Conservation (phyloP, 495 filamentous ascomycete species). For the Tuber magnatum region DNA sequence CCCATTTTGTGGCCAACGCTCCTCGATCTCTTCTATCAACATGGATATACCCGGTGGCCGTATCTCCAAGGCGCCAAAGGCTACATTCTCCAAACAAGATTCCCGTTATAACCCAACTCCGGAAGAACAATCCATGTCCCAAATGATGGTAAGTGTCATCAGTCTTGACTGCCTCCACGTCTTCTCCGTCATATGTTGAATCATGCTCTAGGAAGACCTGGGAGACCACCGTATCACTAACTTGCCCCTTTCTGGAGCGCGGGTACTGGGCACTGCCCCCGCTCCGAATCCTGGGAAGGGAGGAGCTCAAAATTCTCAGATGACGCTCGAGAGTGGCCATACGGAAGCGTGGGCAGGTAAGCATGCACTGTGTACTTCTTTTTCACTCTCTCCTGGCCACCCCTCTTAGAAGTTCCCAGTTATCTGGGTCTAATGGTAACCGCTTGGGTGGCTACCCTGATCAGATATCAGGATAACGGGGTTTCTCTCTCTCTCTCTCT, state of each 20-base stretch:
- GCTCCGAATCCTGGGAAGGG: conserved; percentile 29
- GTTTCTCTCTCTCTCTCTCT: background rate
- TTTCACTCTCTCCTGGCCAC: background rate
- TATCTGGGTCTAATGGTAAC: background rate
- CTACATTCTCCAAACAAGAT: conserved; percentile 29
- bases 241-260: conserved; percentile 31
- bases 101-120: conserved; percentile 12
- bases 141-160: conserved; percentile 33
- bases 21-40: background rate
- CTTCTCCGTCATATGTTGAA: conserved; percentile 1
- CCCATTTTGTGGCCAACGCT: too few species aligned
- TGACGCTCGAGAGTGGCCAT: conserved; percentile 11
- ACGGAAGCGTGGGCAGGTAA: conserved; percentile 28
- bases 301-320: conserved; percentile 9
- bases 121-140: conserved; percentile 20
- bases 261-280: conserved; percentile 22
- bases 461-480: background rate
- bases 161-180: background rate
- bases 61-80: conserved; percentile 1
- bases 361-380: background rate
- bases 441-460: background rate
- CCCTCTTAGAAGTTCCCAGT: background rate
- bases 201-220: conserved; percentile 30
- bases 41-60: background rate
- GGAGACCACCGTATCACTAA: conserved; percentile 30